Evolutionary conservation across 371 early-diverging fungal genomes (phyloP).

Genomic region (Batkoa obscura): DNA sequence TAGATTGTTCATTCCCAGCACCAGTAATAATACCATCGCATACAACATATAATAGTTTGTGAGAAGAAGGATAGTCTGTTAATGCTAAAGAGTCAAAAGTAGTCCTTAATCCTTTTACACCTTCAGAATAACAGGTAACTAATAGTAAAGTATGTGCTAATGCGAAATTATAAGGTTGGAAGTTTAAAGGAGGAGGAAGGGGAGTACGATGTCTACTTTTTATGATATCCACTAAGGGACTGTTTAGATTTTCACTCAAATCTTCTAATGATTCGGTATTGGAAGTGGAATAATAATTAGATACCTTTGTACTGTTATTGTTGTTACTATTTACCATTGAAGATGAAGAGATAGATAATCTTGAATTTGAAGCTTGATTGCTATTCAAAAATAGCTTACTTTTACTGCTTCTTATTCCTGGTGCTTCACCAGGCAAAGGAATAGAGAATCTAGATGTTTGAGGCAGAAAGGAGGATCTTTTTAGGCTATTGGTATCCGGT

Average conservation of each 20-base stretch:
- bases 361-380: conserved; percentile 7
- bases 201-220: conserved; percentile 1
- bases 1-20: conserved; percentile 47
- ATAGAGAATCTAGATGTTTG: conserved; percentile 7
- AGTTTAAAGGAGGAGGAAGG: conserved; percentile 24
- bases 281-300: neutral
- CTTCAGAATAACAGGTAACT: conserved; percentile 85
- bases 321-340: no score
- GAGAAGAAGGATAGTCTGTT: conserved; percentile 77
- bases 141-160: conserved; percentile 51
- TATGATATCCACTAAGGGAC: conserved; percentile 1
- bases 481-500: neutral
- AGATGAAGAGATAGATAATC: neutral
- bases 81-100: conserved; percentile 89
- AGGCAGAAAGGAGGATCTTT: conserved; percentile 11
- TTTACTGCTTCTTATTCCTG: conserved; percentile 10
- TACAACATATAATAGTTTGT: conserved; percentile 80
- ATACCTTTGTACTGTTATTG: neutral
- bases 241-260: conserved; percentile 10
- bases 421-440: conserved; percentile 12
- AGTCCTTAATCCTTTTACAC: conserved; percentile 66
- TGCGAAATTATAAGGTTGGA: conserved; percentile 42
- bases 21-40: conserved; percentile 76
- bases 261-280: conserved; percentile 7
- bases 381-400: conserved; percentile 13